Evolutionary conservation across 208 protist genomes (phyloP).

Genomic region (Acanthamoeba sp.): DNA sequence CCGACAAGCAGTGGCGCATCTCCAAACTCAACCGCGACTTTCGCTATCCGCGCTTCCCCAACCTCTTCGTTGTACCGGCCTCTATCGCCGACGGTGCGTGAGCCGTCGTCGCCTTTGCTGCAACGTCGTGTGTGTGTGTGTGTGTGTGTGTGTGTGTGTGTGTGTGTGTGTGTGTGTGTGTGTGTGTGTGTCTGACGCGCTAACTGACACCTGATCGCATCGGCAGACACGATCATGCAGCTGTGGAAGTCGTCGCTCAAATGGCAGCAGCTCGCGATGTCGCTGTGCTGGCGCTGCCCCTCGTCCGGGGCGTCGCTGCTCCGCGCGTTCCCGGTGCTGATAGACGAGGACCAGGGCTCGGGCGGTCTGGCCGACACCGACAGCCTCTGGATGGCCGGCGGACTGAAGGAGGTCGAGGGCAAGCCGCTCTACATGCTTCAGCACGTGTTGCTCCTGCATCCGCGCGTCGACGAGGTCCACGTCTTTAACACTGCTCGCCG

Average conservation of each 20-base stretch:
- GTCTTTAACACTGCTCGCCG: neutral
- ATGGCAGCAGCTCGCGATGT: neutral
- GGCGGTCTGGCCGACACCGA: neutral
- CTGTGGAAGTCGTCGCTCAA: conserved; percentile 7
- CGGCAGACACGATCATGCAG: neutral
- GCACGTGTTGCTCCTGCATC: neutral
- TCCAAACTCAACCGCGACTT: conserved; percentile 18
- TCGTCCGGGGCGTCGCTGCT: neutral
- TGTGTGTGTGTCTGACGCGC: too few species aligned
- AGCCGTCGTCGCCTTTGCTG: too few species aligned
- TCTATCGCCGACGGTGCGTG: neutral
- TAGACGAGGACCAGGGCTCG: neutral
- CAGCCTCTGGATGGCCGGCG: neutral
- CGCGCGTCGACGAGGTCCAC: neutral
- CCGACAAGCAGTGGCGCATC: conserved; percentile 15
- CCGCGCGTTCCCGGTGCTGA: neutral
- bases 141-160: too few species aligned
- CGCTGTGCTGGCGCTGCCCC: neutral
- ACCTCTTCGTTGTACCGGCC: neutral
- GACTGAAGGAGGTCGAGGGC: neutral
- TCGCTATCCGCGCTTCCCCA: conserved; percentile 6
- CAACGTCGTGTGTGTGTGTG: neutral
- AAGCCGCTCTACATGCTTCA: neutral
- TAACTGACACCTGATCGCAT: too few species aligned
- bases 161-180: too few species aligned